Evolutionary conservation across 78 protist genomes (phyloP).

Genomic region (Parvularia atlantis): DNA sequence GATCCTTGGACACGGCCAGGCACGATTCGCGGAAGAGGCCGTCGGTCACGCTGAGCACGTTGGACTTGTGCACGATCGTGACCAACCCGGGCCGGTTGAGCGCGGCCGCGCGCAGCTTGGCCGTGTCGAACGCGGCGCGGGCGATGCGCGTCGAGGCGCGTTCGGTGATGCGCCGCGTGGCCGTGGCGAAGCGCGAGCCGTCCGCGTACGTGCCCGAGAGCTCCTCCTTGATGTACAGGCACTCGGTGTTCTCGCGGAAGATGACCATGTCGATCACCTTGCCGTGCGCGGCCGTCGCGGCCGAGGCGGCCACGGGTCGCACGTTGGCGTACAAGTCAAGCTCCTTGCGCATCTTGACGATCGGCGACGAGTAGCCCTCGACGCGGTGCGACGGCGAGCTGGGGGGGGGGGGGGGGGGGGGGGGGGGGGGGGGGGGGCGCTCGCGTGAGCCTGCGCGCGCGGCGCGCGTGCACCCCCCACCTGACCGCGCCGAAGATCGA

Average conservation of each 20-base stretch:
- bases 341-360: slow-evolving; percentile 26
- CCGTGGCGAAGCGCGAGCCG: slow-evolving; percentile 9
- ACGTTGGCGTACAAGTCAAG: slow-evolving; percentile 39
- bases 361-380: slow-evolving; percentile 27
- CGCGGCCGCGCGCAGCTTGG: neutral
- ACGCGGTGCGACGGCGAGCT: neutral
- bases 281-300: too few relatives aligned
- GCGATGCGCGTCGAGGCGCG: slow-evolving; percentile 32
- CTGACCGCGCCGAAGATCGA: slow-evolving; percentile 35
- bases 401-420: neutral
- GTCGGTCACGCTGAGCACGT: slow-evolving; percentile 43
- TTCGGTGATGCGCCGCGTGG: slow-evolving; percentile 41
- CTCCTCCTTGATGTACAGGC: slow-evolving; percentile 51
- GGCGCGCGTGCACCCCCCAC: slow-evolving; percentile 9
- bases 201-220: neutral
- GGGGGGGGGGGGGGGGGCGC: neutral
- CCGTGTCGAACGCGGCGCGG: slow-evolving; percentile 30
- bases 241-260: slow-evolving; percentile 69
- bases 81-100: slow-evolving; percentile 20
- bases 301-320: slow-evolving; percentile 22
- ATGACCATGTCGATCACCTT: slow-evolving; percentile 43
- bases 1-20: slow-evolving; percentile 35
- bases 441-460: neutral
- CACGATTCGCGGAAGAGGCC: slow-evolving; percentile 46
- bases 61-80: slow-evolving; percentile 55